Base-by-base conservation (phyloP, 768 basidiomycete species). In the Leccinum longicurvipes region DNA sequence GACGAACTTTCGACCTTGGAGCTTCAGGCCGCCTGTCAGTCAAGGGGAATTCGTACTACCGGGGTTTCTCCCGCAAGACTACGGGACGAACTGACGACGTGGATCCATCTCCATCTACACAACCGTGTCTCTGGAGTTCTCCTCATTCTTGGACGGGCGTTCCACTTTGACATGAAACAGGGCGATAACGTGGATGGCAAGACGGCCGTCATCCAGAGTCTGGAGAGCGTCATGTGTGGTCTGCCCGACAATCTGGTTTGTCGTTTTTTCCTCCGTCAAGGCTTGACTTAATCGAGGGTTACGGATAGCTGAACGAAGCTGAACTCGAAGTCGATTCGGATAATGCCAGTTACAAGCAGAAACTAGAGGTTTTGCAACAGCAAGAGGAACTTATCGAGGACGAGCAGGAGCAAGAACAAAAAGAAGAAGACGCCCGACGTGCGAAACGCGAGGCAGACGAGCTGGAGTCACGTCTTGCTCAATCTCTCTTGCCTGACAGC, bases 381-480 rank as follows among this genome's bases (percentile, higher is more conserved):
- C 97, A 99, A 72, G 92, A 99, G 69, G 97, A 99, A 71, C 91
- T 99, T 58, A 99, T 99, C 68, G 95, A 99, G 68, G 97, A 99
- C 71, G 97, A 99, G 74, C 85, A 94, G 60, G 97, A 98, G 70
- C 97, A 99, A 72, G 97, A 99, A 60, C 87, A 95, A 73, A 89
- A 94, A 74, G 92, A 93, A 70, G 90, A 93, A 70, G 85, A 90
- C 68, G 89, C 92, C n/a, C 86, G 93, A 41, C 87, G 90, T 54
- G 88, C 86, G 45, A 86, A 85, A 69, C 85, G 86, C 63, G 92
- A 90, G 72, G 83, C 85, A 23, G 87, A 85, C 60, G 91, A 93
- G 64, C 72, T 81, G 64, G 93, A 93, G 72, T 82, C 88, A 39
- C 84, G 81, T 42, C 79, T 87, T 58, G 95, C 90, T 34, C 82